Percentiles rank a stretch among this genome's conserved stretches.
phyloP scores from a whole-genome alignment of 192 early-diverging fungal species.

The Haplosporangium gracile region DNA sequence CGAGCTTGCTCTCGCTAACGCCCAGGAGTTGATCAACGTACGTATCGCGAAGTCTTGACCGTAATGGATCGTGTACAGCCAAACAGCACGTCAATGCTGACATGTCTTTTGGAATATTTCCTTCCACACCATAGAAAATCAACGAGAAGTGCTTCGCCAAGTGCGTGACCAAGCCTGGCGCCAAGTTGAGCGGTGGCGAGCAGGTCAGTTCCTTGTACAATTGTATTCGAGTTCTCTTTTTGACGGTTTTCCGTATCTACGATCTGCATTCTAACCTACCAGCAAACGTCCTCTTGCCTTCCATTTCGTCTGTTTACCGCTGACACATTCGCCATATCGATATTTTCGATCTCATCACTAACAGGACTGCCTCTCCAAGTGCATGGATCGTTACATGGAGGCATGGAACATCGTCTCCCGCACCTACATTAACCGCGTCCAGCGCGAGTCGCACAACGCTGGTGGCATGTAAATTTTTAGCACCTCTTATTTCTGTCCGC shows the following conservation, averaged over 20 bases:
- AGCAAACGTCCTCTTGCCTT: not conserved
- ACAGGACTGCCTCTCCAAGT: constrained; percentile 80
- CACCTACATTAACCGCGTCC: constrained; percentile 79
- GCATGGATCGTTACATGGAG: constrained; percentile 91
- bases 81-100: not conserved
- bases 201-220: constrained; percentile 60
- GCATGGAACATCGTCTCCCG: constrained; percentile 88
- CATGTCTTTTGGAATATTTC: not conserved
- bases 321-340: not conserved
- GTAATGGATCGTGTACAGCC: too few relatives aligned
- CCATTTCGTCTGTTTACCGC: not conserved
- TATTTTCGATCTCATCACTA: not conserved
- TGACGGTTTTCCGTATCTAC: too few relatives aligned
- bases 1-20: constrained; percentile 86
- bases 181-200: constrained; percentile 76
- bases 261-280: not conserved
- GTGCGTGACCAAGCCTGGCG: constrained; percentile 83
- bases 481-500: not conserved
- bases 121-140: constrained; percentile 72
- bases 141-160: constrained; percentile 90
- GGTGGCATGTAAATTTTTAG: constrained; percentile 38
- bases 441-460: constrained; percentile 71
- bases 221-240: not conserved
- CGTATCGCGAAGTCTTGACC: constrained; percentile 15
- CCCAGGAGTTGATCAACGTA: constrained; percentile 85